Conservation (phyloP, 1,284 basidiomycete genomes). For the Heterobasidion occidentale region DNA sequence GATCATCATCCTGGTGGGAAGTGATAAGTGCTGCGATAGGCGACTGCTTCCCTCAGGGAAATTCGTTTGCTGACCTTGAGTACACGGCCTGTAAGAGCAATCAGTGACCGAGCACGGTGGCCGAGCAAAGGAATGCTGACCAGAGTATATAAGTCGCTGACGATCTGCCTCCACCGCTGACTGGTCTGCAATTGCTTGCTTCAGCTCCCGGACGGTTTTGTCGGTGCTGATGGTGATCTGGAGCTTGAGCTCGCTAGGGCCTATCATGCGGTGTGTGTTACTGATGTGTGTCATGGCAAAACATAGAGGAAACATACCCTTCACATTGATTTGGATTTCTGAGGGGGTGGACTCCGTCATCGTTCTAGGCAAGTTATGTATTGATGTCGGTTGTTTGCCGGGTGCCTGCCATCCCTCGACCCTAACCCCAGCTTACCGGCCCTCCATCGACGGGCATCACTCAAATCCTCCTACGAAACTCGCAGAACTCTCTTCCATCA, state of each 20-base stretch:
- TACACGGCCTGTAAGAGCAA: constrained; percentile 45
- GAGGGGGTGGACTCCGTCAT: constrained; percentile 42
- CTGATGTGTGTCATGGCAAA: neutral
- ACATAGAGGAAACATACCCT: constrained; percentile 34
- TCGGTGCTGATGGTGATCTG: constrained; percentile 72
- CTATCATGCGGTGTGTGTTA: constrained; percentile 24
- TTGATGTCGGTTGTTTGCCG: neutral
- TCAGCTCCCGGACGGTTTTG: constrained; percentile 81
- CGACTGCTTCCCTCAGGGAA: neutral
- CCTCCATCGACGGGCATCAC: no score
- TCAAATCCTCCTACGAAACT: no score
- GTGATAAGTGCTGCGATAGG: neutral
- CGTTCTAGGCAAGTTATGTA: neutral
- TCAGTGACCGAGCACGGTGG: neutral
- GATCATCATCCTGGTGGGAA: constrained; percentile 69
- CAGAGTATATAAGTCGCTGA: constrained; percentile 84
- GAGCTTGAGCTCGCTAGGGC: constrained; percentile 86
- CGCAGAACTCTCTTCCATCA: no score
- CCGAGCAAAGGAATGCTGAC: constrained; percentile 30
- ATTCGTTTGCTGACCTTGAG: constrained; percentile 48
- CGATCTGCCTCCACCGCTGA: constrained; percentile 80
- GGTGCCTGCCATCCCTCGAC: neutral
- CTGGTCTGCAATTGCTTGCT: constrained; percentile 76
- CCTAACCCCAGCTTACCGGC: neutral
- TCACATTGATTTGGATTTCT: constrained; percentile 71